phyloP scores from a whole-genome alignment of 257 asterid species.

The Primulina eburnea region DNA sequence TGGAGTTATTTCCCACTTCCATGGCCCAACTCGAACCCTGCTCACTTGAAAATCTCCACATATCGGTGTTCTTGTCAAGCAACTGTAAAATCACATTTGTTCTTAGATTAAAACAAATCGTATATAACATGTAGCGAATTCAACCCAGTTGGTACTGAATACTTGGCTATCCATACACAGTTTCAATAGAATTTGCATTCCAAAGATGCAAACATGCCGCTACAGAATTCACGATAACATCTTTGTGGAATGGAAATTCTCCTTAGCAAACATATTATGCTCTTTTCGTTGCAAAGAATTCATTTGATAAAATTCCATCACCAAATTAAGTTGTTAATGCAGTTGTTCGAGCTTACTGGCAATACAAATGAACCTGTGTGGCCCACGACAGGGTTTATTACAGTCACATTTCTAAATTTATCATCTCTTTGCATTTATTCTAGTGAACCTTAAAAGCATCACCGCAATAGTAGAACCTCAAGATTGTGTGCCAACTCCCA shows the following conservation, averaged over 20 bases:
- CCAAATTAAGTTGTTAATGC: neutral
- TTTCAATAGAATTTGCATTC: neutral
- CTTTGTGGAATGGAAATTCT: neutral
- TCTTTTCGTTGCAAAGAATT: neutral
- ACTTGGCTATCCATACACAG: neutral
- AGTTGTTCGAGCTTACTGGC: neutral
- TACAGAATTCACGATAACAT: neutral
- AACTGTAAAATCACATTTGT: conserved; percentile 45
- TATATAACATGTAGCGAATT: neutral
- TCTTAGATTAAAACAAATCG: conserved; percentile 20
- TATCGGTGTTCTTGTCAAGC: conserved; percentile 66
- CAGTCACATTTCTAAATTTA: too few relatives aligned
- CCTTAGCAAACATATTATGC: neutral
- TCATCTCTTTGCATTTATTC: too few relatives aligned
- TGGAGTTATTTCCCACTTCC: conserved; percentile 80
- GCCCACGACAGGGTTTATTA: too few relatives aligned
- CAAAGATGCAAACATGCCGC: neutral
- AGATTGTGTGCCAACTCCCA: neutral
- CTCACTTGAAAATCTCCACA: conserved; percentile 57
- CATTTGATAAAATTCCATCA: neutral
- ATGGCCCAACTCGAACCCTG: conserved; percentile 99
- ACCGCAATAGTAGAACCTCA: too few relatives aligned
- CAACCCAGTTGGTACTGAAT: neutral
- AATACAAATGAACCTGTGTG: neutral
- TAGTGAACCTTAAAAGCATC: too few relatives aligned